Evolutionary conservation across 1,284 basidiomycete genomes (phyloP).

Genomic region (Neotropicomus parvogracilis): DNA sequence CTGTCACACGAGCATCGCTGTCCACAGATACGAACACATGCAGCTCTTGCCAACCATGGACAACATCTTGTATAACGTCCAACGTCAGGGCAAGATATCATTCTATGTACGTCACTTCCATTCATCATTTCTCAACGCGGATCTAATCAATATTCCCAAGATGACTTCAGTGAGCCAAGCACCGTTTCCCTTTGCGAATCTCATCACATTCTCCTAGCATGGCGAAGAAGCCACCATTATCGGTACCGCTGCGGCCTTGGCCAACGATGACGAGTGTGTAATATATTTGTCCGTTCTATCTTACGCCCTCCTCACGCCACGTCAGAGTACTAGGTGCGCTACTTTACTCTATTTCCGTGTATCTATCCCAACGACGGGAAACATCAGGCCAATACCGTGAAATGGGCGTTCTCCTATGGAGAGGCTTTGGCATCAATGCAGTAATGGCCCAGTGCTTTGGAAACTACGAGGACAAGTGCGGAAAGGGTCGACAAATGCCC

Average conservation of each 20-base stretch:
- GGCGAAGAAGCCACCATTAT: constrained; percentile 93
- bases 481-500: constrained; percentile 89
- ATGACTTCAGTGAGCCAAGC: constrained; percentile 66
- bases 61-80: constrained; percentile 86
- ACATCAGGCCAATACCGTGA: constrained; percentile 79
- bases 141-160: constrained; percentile 36
- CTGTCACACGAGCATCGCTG: background rate
- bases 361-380: background rate
- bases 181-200: background rate
- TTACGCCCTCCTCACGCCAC: constrained; percentile 11
- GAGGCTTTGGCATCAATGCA: constrained; percentile 70
- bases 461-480: constrained; percentile 74
- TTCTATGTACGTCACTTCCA: constrained; percentile 70
- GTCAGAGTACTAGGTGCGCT: constrained; percentile 58
- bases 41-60: constrained; percentile 82
- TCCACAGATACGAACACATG: constrained; percentile 74
- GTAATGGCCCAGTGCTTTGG: constrained; percentile 90
- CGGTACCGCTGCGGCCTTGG: constrained; percentile 84
- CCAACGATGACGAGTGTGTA: constrained; percentile 83
- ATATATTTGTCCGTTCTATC: background rate
- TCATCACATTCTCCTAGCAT: constrained; percentile 45
- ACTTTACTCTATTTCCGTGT: background rate
- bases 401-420: constrained; percentile 86
- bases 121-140: constrained; percentile 12
- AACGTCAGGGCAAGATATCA: constrained; percentile 90